phyloP scores from a whole-genome alignment of 305 asterid genomes.

The Euphrasia arctica region DNA sequence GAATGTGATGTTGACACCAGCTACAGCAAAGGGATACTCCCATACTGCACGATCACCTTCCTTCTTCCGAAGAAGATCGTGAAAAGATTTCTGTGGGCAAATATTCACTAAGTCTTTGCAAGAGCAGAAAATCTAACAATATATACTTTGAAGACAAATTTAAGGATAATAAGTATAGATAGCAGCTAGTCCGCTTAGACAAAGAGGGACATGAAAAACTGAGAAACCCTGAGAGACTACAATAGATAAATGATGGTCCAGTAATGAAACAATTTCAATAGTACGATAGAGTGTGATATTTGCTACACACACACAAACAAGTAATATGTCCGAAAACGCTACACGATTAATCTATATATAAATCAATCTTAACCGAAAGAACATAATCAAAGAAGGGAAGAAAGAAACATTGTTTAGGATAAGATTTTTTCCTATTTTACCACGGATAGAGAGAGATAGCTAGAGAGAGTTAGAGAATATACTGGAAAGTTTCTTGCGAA shows the following conservation, averaged over 20 bases:
- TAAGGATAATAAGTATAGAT: conserved; percentile 4
- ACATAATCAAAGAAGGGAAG: neutral
- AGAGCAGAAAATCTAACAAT: conserved; percentile 8
- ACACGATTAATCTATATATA: neutral
- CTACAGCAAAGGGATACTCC: conserved; percentile 99
- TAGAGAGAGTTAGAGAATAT: conserved; percentile 30
- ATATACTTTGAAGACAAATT: conserved; percentile 12
- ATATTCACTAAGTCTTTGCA: conserved; percentile 24
- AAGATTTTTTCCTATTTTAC: neutral
- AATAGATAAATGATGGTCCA: neutral
- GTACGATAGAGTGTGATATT: neutral
- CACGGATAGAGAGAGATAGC: conserved; percentile 14
- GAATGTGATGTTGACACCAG: conserved; percentile 98
- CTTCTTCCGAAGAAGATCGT: conserved; percentile 92
- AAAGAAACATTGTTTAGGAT: neutral
- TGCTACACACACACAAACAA: neutral
- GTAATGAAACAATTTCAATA: neutral
- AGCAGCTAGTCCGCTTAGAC: conserved; percentile 8
- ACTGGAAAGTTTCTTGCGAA: conserved; percentile 89
- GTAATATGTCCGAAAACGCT: neutral
- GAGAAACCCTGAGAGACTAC: conserved; percentile 7
- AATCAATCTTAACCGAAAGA: neutral
- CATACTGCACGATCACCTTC: conserved; percentile 97
- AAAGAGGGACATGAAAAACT: neutral
- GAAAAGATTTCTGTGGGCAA: conserved; percentile 79